Evolutionary conservation across 768 basidiomycete genomes (phyloP), one percentile per base, ranked within the genome.

Genomic region (Dictyophora rubrovolvata): DNA sequence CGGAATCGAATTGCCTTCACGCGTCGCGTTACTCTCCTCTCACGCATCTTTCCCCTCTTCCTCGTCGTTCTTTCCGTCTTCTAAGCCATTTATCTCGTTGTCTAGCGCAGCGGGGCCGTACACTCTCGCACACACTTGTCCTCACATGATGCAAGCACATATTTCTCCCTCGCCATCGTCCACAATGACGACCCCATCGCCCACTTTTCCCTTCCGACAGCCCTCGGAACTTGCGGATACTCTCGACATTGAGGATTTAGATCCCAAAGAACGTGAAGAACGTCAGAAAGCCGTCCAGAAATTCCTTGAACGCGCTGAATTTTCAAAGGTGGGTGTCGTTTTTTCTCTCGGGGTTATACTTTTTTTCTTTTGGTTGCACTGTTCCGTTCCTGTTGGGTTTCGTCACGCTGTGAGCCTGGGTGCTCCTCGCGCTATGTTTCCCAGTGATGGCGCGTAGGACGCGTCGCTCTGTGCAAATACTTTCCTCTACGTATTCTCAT

Each of bases 291-390:
- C 85, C 42, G 78, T 89, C 16, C 78, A 85, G 72, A 88, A 85
- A 71, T 85, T 92, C 66, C 71, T 87, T 61, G 87, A 85, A 52
- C 80, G 86, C 63, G 88, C 89, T 23, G 87, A 91, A 69, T 71
- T 89, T 53, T 85, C 87, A 18, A 86, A 86, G 77, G 89, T 91
- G 70, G 72, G 87, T 78, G 57, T 62, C 60, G 65, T 64, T 65
- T 66, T 66, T 56, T 22, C 36, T 34, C 20, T 47, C 37, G n/a
- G n/a, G n/a, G n/a, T n/a, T n/a, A n/a, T n/a, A n/a, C n/a, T n/a
- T n/a, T n/a, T n/a, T n/a, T n/a, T 47, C 17, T 46, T 10, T 49
- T 20, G 58, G 16, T 33, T 54, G 17, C 21, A 36, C 23, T 34
- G 23, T 14, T 52, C 28, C 22, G 33, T 37, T 18, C 11, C 48